phyloP scores from a whole-genome alignment of 2,329 filamentous ascomycete genomes.

The Conoideocrella luteorostrata region DNA sequence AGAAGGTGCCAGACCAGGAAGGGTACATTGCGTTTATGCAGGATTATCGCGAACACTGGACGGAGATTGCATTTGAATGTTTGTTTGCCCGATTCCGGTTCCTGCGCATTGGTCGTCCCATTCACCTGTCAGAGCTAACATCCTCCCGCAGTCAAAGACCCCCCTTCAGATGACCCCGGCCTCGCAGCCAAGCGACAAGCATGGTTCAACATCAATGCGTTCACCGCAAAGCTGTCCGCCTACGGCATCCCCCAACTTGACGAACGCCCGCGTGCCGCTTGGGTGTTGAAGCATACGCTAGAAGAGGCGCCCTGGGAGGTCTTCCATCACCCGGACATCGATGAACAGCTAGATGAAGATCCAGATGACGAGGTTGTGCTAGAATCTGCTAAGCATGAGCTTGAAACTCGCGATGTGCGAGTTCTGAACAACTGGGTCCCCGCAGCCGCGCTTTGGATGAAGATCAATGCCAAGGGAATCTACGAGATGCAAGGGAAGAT shows the following conservation, averaged over 20 bases:
- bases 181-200: constrained; percentile 3
- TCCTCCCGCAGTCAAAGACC: constrained; percentile 3
- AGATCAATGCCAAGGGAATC: too few species aligned
- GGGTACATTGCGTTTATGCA: not conserved
- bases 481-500: constrained; percentile 4
- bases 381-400: constrained; percentile 1
- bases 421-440: constrained; percentile 4
- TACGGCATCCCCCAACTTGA: not conserved
- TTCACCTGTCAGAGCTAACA: too few species aligned
- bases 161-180: not conserved
- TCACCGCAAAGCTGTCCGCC: constrained; percentile 1
- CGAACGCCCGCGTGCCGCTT: not conserved
- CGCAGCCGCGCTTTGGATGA: constrained; percentile 1
- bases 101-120: too few species aligned
- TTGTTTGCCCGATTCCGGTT: too few species aligned
- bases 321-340: constrained; percentile 3
- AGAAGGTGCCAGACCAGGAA: constrained; percentile 1
- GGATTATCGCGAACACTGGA: constrained; percentile 1
- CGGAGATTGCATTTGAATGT: constrained; percentile 1
- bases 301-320: constrained; percentile 2
- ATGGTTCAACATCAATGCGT: constrained; percentile 5
- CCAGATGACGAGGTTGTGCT: constrained; percentile 3
- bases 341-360: constrained; percentile 1
- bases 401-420: constrained; percentile 4
- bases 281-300: constrained; percentile 2